phyloP scores from a whole-genome alignment of 371 early-diverging fungal species.

The Zychaea mexicana region DNA sequence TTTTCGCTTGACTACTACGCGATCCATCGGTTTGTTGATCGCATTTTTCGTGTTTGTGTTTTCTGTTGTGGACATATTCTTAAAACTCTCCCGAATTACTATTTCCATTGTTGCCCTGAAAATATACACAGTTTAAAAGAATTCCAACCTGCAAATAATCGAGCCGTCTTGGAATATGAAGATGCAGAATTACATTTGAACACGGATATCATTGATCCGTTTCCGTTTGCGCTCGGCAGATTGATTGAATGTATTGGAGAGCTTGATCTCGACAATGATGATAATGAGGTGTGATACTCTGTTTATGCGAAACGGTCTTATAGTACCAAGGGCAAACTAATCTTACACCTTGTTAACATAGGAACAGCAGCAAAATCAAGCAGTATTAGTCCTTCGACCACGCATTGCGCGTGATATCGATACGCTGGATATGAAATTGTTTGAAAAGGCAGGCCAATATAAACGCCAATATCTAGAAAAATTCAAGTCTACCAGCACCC shows the following conservation, averaged over 20 bases:
- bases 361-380: neutral
- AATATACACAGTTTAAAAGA: neutral
- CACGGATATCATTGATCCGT: conserved; percentile 6
- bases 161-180: conserved; percentile 14
- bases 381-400: conserved; percentile 3
- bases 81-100: neutral
- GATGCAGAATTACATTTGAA: neutral
- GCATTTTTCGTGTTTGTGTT: neutral
- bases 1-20: neutral
- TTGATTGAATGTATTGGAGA: conserved; percentile 16
- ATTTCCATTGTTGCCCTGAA: neutral
- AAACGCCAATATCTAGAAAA: conserved; percentile 1
- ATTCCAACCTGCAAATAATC: conserved; percentile 1
- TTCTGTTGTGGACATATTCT: neutral
- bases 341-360: neutral
- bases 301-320: neutral
- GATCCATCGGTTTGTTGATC: neutral
- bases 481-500: neutral
- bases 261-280: neutral
- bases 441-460: conserved; percentile 8
- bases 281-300: neutral
- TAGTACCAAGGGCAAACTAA: neutral
- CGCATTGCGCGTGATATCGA: conserved; percentile 10
- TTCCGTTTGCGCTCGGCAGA: conserved; percentile 4
- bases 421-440: conserved; percentile 17